Percentiles rank a stretch among this genome's conserved stretches.
Evolutionary conservation across 2,329 filamentous ascomycete species (phyloP).

Genomic region (Pezicula radicicola): DNA sequence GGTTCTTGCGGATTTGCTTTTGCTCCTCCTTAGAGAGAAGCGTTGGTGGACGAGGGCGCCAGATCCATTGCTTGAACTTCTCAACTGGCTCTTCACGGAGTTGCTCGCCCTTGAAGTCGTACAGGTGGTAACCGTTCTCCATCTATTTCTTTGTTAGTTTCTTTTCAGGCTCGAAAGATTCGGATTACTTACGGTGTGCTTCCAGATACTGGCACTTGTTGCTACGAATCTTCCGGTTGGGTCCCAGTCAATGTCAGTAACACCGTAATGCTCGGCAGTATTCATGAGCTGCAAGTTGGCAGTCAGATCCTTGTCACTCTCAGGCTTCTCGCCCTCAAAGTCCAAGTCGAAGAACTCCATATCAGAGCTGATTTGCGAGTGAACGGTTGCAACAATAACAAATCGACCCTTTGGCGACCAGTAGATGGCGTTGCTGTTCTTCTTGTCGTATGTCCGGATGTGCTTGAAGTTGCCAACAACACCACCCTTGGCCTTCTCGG

Average conservation of each 20-base stretch:
- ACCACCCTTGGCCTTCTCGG: slow-evolving; percentile 85
- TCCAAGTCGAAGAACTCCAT: slow-evolving; percentile 98
- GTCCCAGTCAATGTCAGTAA: slow-evolving; percentile 98
- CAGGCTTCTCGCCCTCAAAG: slow-evolving; percentile 94
- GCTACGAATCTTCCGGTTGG: slow-evolving; percentile 93
- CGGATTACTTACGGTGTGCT: slow-evolving; percentile 73
- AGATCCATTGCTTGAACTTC: slow-evolving; percentile 96
- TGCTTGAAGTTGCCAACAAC: slow-evolving; percentile 92
- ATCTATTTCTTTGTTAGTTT: slow-evolving; percentile 56
- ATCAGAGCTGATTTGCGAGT: slow-evolving; percentile 90
- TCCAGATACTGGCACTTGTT: slow-evolving; percentile 92
- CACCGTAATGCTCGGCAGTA: slow-evolving; percentile 90
- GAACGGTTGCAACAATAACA: slow-evolving; percentile 88
- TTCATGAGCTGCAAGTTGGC: slow-evolving; percentile 96
- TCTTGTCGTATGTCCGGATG: slow-evolving; percentile 93
- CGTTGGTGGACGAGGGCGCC: slow-evolving; percentile 89
- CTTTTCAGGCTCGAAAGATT: neutral
- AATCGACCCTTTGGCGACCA: slow-evolving; percentile 97
- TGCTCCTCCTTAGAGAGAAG: slow-evolving; percentile 95
- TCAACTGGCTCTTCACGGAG: slow-evolving; percentile 90
- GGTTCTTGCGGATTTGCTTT: slow-evolving; percentile 96
- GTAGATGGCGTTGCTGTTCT: slow-evolving; percentile 99
- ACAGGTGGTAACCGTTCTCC: slow-evolving; percentile 98
- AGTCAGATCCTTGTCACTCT: slow-evolving; percentile 88
- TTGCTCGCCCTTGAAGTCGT: slow-evolving; percentile 89